Base-by-base conservation (phyloP, 768 basidiomycete species). In the Cystobasidiopsis lactophilus region DNA sequence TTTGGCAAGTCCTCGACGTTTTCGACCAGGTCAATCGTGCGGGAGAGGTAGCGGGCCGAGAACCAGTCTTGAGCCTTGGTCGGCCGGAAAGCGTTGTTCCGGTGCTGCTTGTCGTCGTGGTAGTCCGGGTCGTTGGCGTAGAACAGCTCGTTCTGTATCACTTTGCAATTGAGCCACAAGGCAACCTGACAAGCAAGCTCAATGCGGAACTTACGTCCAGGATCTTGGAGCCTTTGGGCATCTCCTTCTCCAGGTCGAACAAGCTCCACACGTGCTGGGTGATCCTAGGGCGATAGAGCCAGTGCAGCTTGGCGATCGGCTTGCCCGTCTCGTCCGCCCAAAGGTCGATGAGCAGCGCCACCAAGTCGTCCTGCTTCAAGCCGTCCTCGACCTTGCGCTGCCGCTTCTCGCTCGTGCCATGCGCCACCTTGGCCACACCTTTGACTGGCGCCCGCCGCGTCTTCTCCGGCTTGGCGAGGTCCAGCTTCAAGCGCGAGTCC, bases 301-400 rank as follows among this genome's bases (percentile, higher is more conserved):
- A 56, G 37, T 56, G 55, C 16, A 56, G 33, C 29, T 40, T 33
- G 7, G 41, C 38, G 11, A 31, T 9, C 52, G 51, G 51, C 30
- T 38, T 46, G 18, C 48, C 55, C 38, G 30, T 21, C 35, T 56
- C 55, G 30, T 56, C 51, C 27, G 46, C 41, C 23, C 38, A 56
- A 35, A 56, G 50, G 51, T 56, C 55, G 39, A 56, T 52, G 21
- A 56, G 33, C 3, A 56, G 31, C 5, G 40, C 55, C 46, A 52
- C 38, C 45, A 54, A 45, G 51, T 33, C 55, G n/a, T 38, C 4
- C 31, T 56, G 50, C 9, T 45, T 52, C 11, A 56, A 35, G 4
- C 51, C 51, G 39, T 56, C 55, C 9, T 55, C 51, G 19, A 51
- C 31, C 23, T 52, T n/a, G n/a, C n/a, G n/a, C n/a, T n/a, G n/a